A percentile compares a stretch with the other conserved stretches of the same genome.
Evolutionary conservation across 2,329 filamentous ascomycete genomes (phyloP).

Genomic region (Pestalotiopsis sp.): DNA sequence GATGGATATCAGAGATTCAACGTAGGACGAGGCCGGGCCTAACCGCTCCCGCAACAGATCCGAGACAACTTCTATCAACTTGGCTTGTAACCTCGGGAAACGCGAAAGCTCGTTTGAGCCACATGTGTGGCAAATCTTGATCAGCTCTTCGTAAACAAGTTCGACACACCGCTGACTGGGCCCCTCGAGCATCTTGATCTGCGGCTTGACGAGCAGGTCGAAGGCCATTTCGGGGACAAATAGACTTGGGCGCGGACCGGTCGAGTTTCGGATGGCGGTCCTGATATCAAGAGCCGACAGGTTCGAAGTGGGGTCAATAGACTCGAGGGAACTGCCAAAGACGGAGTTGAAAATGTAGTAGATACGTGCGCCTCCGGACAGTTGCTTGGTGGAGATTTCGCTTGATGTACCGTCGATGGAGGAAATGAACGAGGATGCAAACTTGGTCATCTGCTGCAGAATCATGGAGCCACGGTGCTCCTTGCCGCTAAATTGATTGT

Average conservation of each 20-base stretch:
- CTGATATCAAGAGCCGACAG: slow-evolving; percentile 93
- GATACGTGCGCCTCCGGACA: slow-evolving; percentile 91
- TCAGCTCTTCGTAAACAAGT: slow-evolving; percentile 96
- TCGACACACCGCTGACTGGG: slow-evolving; percentile 97
- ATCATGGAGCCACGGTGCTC: slow-evolving; percentile 95
- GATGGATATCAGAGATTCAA: slow-evolving; percentile 95
- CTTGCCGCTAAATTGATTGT: slow-evolving; percentile 96
- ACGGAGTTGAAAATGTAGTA: slow-evolving; percentile 99
- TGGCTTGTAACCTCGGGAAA: slow-evolving; percentile 90
- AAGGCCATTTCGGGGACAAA: slow-evolving; percentile 98
- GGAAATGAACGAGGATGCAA: slow-evolving; percentile 95
- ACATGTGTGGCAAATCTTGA: slow-evolving; percentile 99
- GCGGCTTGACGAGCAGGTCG: slow-evolving; percentile 94
- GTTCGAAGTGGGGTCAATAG: slow-evolving; percentile 94
- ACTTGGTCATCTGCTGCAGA: slow-evolving; percentile 95
- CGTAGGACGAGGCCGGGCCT: slow-evolving; percentile 86
- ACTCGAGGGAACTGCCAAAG: slow-evolving; percentile 93
- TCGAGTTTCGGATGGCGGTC: slow-evolving; percentile 97
- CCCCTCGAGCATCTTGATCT: slow-evolving; percentile 95
- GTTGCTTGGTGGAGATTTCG: slow-evolving; percentile 97
- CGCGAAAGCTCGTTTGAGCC: slow-evolving; percentile 91
- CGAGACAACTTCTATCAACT: slow-evolving; percentile 97
- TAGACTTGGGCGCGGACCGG: slow-evolving; percentile 89
- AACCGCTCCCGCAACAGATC: slow-evolving; percentile 91
- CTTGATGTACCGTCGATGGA: slow-evolving; percentile 98